phyloP scores from a whole-genome alignment of 2,329 filamentous ascomycete genomes.

The Emmonsiellopsis sp. region DNA sequence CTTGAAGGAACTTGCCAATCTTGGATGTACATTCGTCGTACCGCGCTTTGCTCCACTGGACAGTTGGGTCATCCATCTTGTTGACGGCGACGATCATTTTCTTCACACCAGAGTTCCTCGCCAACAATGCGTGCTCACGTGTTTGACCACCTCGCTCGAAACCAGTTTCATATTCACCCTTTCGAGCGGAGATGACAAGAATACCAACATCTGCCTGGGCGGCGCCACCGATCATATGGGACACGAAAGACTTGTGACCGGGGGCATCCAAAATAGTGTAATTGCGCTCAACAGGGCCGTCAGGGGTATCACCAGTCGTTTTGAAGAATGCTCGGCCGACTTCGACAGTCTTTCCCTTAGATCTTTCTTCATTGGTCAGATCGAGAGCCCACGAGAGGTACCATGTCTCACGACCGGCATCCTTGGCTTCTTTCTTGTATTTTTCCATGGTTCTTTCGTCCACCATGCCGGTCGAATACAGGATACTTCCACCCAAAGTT shows the following conservation, averaged over 20 bases:
- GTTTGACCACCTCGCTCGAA: constrained; percentile 97
- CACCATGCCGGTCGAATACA: constrained; percentile 97
- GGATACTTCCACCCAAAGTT: constrained; percentile 84
- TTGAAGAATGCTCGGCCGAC: constrained; percentile 95
- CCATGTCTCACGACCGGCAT: constrained; percentile 93
- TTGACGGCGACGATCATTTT: constrained; percentile 92
- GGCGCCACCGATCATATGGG: constrained; percentile 94
- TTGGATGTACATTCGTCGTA: constrained; percentile 92
- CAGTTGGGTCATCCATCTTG: constrained; percentile 98
- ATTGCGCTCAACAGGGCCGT: constrained; percentile 64
- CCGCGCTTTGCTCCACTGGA: constrained; percentile 88
- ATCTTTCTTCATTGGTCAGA: constrained; percentile 89
- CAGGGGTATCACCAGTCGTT: constrained; percentile 43
- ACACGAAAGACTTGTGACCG: constrained; percentile 95
- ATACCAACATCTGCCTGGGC: constrained; percentile 91
- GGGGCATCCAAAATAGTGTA: constrained; percentile 97
- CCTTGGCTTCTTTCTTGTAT: constrained; percentile 94
- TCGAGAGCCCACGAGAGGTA: constrained; percentile 98
- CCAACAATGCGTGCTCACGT: constrained; percentile 92
- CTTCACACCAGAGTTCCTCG: constrained; percentile 96
- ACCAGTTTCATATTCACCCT: constrained; percentile 97
- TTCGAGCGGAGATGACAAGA: constrained; percentile 89
- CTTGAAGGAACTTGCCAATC: constrained; percentile 78
- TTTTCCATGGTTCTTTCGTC: constrained; percentile 98
- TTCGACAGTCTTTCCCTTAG: constrained; percentile 97